phyloP scores from a whole-genome alignment of 2,329 filamentous ascomycete genomes.

The Amauroascus niger region DNA sequence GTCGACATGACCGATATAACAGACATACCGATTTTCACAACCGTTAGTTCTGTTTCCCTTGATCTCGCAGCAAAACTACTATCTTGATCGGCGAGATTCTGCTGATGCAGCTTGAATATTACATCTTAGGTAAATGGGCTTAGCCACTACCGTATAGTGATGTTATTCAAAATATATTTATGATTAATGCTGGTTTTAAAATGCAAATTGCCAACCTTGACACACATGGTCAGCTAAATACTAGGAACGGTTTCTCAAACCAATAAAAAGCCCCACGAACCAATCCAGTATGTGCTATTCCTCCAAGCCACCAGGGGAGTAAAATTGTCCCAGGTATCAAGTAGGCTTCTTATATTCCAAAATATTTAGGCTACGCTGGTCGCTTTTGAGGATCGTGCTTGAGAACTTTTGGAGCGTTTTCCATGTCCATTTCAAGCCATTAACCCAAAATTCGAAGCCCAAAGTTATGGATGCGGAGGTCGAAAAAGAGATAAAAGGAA shows the following conservation, averaged over 20 bases:
- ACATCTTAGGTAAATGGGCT: background rate
- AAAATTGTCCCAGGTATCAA: background rate
- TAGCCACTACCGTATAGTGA: background rate
- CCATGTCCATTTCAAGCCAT: background rate
- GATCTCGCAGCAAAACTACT: background rate
- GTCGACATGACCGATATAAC: constrained; percentile 2
- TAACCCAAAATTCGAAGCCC: background rate
- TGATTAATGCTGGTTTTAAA: background rate
- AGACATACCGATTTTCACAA: background rate
- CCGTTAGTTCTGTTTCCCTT: background rate
- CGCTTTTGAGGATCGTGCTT: background rate
- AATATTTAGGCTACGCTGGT: background rate
- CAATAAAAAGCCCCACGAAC: background rate
- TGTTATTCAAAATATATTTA: constrained; percentile 3
- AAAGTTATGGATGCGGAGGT: background rate
- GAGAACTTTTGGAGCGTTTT: background rate
- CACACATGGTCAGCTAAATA: background rate
- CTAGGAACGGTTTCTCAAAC: background rate
- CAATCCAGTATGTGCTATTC: background rate
- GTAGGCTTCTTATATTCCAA: background rate
- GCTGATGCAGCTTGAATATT: background rate
- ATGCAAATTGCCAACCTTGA: constrained; percentile 4
- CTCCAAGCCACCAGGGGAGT: background rate
- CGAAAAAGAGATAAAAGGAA: background rate
- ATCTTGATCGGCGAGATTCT: background rate